These are phyloP conservation scores for Danielia oregonensis DNA, from an alignment of 805 yeast species.

Conservation along the genomic window DNA sequence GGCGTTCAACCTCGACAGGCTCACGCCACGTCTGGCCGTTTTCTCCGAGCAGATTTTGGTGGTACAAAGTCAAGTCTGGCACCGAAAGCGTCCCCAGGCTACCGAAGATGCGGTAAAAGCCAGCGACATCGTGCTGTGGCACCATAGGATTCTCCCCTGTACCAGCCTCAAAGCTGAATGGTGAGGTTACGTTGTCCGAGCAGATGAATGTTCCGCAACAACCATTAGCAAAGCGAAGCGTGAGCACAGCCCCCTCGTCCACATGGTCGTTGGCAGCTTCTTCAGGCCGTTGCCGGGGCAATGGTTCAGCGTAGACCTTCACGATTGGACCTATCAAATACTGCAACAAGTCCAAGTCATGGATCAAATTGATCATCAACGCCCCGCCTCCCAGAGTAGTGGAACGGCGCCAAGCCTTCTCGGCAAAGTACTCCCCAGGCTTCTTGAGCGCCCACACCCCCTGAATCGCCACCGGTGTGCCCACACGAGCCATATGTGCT, in stretches of 20 bases:
- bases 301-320: conserved; percentile 36
- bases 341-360: conserved; percentile 40
- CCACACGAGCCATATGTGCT: conserved; percentile 26
- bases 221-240: conserved; percentile 35
- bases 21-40: conserved; percentile 25
- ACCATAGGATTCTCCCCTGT: conserved; percentile 43
- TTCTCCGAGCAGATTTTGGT: conserved; percentile 21
- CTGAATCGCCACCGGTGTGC: conserved; percentile 34
- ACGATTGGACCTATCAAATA: conserved; percentile 38
- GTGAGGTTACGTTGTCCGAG: conserved; percentile 38
- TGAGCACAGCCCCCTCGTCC: conserved; percentile 42
- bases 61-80: conserved; percentile 38
- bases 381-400: conserved; percentile 36
- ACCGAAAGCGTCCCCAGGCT: conserved; percentile 36
- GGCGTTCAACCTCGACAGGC: conserved; percentile 21
- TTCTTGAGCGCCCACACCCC: conserved; percentile 40
- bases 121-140: conserved; percentile 29
- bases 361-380: conserved; percentile 37
- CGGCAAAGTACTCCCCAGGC: conserved; percentile 30
- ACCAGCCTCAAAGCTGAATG: conserved; percentile 39
- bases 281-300: conserved; percentile 26
- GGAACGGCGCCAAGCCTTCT: conserved; percentile 38
- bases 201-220: conserved; percentile 40
- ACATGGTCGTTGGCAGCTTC: conserved; percentile 21
- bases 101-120: conserved; percentile 39